Conservation (phyloP, 73 alveolate genomes). For the Paramecium octaurelia region DNA sequence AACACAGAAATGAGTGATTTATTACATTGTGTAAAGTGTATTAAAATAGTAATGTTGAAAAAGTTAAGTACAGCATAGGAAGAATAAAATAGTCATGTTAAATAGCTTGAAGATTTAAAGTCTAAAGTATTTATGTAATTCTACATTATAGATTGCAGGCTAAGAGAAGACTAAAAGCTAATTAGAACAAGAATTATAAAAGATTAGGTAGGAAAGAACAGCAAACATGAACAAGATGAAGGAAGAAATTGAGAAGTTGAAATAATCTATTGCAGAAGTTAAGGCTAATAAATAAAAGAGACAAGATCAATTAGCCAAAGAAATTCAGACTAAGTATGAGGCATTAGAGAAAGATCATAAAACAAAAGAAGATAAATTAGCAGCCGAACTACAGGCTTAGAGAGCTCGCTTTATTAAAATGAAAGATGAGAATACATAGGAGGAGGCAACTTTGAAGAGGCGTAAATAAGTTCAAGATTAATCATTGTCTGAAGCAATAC, state of each 20-base stretch:
- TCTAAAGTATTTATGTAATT: not conserved
- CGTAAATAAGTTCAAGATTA: slow-evolving; percentile 40
- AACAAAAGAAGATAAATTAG: slow-evolving; percentile 52
- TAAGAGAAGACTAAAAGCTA: not conserved
- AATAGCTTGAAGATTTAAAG: slow-evolving; percentile 43
- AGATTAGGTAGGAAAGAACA: slow-evolving; percentile 35
- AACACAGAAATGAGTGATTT: slow-evolving; percentile 61
- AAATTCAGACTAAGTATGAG: slow-evolving; percentile 11
- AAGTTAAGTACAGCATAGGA: slow-evolving; percentile 57
- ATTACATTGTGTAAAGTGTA: slow-evolving; percentile 58
- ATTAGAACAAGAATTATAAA: slow-evolving; percentile 20
- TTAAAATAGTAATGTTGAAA: slow-evolving; percentile 54
- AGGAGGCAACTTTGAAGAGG: slow-evolving; percentile 48
- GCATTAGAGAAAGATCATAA: slow-evolving; percentile 54
- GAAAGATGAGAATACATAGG: slow-evolving; percentile 56
- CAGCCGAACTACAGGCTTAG: slow-evolving; percentile 10
- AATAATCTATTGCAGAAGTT: slow-evolving; percentile 59
- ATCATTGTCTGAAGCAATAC: slow-evolving; percentile 31
- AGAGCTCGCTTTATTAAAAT: slow-evolving; percentile 44
- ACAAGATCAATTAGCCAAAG: not conserved
- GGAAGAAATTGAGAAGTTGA: slow-evolving; percentile 54
- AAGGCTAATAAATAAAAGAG: slow-evolving; percentile 51
- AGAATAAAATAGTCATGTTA: slow-evolving; percentile 54
- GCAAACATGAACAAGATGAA: slow-evolving; percentile 44
- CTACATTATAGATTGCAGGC: not conserved